phyloP scores from a whole-genome alignment of 805 yeast genomes.

The Blastobotrys mokoenaii region DNA sequence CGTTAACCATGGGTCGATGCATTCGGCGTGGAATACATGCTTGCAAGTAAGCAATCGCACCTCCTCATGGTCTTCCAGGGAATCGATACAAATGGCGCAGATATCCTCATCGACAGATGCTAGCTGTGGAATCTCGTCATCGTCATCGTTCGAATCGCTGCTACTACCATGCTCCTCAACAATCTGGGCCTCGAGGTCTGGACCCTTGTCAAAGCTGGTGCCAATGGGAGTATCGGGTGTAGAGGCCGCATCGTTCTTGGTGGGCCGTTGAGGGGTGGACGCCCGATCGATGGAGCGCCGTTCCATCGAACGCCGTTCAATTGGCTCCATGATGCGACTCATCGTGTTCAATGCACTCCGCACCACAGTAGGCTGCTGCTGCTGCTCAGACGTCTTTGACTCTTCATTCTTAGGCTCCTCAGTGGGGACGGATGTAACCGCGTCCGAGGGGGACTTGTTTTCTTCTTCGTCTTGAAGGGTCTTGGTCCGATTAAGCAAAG shows the following conservation, averaged over 20 bases:
- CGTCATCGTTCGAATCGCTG: not conserved
- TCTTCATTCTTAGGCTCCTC: not conserved
- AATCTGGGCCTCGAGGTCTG: constrained; percentile 2
- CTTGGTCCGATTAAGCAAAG: not conserved
- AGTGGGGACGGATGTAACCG: not conserved
- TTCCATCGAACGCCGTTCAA: too few relatives aligned
- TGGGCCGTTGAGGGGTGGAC: not conserved
- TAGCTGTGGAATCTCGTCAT: constrained; percentile 1
- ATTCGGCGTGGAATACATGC: constrained; percentile 71
- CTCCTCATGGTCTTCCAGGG: constrained; percentile 48
- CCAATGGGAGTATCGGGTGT: too few relatives aligned
- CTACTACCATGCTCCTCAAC: not conserved
- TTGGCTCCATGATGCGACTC: not conserved
- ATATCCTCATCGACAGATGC: constrained; percentile 34
- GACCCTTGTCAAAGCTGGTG: not conserved
- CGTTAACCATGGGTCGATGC: constrained; percentile 77
- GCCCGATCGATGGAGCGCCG: too few relatives aligned
- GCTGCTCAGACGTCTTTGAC: not conserved
- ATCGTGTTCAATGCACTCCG: not conserved
- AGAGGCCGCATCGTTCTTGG: not conserved
- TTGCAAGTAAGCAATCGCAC: constrained; percentile 75
- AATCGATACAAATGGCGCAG: constrained; percentile 74
- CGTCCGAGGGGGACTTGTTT: not conserved
- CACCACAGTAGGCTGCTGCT: not conserved
- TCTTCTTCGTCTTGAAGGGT: not conserved